These are phyloP conservation scores for Suillus occidentalis DNA, from an alignment of 768 basidiomycete species.

Conservation along the genomic window DNA sequence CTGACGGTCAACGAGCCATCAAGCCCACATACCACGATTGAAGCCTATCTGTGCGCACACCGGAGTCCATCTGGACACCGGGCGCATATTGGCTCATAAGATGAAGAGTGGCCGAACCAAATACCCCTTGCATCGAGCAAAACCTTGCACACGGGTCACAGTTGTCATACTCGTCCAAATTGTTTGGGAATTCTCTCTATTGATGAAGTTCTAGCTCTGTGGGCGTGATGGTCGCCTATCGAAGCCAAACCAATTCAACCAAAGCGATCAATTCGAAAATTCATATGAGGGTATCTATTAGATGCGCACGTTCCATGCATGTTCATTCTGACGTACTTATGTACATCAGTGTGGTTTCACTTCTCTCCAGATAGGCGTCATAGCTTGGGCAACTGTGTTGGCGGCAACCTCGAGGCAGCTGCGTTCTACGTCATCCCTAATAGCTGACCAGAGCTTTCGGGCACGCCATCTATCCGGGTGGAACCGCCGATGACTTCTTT, in stretches of 20 bases:
- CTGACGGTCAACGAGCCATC: background rate
- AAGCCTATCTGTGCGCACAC: background rate
- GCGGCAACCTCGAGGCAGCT: conserved; percentile 67
- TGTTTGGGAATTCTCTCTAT: background rate
- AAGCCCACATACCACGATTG: background rate
- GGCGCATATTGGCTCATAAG: background rate
- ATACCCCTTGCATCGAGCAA: background rate
- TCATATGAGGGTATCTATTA: background rate
- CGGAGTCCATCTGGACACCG: background rate
- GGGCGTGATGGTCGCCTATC: background rate
- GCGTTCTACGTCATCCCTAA: conserved; percentile 57
- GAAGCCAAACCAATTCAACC: background rate
- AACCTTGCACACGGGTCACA: background rate
- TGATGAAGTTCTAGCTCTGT: background rate
- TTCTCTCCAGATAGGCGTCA: conserved; percentile 67
- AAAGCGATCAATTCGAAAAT: background rate
- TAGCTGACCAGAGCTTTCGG: conserved; percentile 57
- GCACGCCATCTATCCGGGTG: conserved; percentile 83
- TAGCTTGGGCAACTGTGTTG: conserved; percentile 71
- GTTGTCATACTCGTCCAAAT: background rate
- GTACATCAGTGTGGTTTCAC: conserved; percentile 30
- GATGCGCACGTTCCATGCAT: background rate
- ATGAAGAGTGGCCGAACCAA: background rate
- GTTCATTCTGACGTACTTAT: too few species aligned
- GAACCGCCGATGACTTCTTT: conserved; percentile 72